phyloP scores from a whole-genome alignment of 192 early-diverging fungal species.

The Rhizoclosmatium sp. region DNA sequence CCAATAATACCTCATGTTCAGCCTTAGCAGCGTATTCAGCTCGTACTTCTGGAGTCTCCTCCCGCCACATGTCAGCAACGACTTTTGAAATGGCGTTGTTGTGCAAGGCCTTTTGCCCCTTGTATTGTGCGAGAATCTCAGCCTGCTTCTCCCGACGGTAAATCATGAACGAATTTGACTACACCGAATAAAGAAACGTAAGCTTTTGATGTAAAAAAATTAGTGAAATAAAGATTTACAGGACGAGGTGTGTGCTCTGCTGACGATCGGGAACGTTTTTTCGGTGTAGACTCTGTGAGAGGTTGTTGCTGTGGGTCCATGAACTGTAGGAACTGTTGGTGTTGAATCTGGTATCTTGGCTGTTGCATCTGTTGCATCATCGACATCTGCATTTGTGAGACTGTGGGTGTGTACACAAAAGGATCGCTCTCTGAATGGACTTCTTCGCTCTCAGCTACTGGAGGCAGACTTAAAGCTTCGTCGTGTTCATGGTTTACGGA shows the following conservation, averaged over 20 bases:
- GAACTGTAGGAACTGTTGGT: conserved; percentile 7
- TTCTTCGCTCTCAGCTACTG: conserved; percentile 24
- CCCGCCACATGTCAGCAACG: conserved; percentile 63
- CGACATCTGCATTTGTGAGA: not conserved
- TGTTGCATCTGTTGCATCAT: not conserved
- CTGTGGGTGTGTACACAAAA: conserved; percentile 8
- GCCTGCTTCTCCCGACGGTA: conserved; percentile 66
- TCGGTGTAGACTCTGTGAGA: not conserved
- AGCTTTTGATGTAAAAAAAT: not conserved
- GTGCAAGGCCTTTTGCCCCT: conserved; percentile 51
- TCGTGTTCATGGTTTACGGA: conserved; percentile 9
- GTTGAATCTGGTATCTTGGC: not conserved
- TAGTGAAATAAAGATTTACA: not conserved
- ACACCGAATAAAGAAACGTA: not conserved
- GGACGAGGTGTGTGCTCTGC: conserved; percentile 17
- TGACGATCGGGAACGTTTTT: conserved; percentile 9
- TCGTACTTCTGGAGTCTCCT: conserved; percentile 57
- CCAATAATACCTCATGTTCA: conserved; percentile 44
- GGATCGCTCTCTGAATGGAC: conserved; percentile 9
- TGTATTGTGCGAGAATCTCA: conserved; percentile 51
- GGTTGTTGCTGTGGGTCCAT: not conserved
- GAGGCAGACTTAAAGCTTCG: conserved; percentile 10
- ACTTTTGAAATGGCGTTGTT: conserved; percentile 66
- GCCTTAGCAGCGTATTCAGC: conserved; percentile 56
- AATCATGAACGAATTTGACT: conserved; percentile 63